Conservation (phyloP, 495 filamentous ascomycete species). For the Penicillium atrosanguineum region DNA sequence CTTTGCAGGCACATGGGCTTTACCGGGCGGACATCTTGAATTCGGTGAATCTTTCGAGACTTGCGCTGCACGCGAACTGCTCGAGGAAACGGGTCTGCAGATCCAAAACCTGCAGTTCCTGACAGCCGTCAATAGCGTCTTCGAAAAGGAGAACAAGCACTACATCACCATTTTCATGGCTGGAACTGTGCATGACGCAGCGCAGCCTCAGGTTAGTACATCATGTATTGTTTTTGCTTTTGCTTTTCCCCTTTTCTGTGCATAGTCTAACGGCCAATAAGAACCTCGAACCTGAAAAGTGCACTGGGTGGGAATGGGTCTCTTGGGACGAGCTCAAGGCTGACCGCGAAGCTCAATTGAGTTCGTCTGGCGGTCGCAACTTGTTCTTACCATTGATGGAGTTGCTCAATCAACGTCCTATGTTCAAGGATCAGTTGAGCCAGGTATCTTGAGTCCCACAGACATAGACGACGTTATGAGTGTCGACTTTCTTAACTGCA, state of each 20-base stretch:
- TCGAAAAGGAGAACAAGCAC: slow-evolving; percentile 51
- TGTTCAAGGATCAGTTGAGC: slow-evolving; percentile 9
- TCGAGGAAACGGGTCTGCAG: slow-evolving; percentile 64
- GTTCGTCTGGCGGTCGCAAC: slow-evolving; percentile 22
- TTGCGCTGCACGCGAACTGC: slow-evolving; percentile 61
- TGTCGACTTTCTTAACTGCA: too few relatives aligned
- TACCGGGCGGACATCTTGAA: slow-evolving; percentile 70
- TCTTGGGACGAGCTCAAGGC: slow-evolving; percentile 44
- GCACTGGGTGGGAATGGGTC: slow-evolving; percentile 61
- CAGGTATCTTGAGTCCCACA: not conserved
- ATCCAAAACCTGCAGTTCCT: slow-evolving; percentile 47
- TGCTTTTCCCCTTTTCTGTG: not conserved
- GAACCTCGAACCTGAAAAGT: slow-evolving; percentile 62
- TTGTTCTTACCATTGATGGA: slow-evolving; percentile 58
- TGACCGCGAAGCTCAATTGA: slow-evolving; percentile 9
- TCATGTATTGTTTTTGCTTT: slow-evolving; percentile 26
- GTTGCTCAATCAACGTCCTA: slow-evolving; percentile 48
- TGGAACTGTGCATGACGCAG: slow-evolving; percentile 38
- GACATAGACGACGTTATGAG: too few relatives aligned
- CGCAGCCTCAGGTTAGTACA: slow-evolving; percentile 49
- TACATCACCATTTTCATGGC: slow-evolving; percentile 65
- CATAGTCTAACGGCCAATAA: slow-evolving; percentile 2
- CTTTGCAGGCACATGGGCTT: slow-evolving; percentile 51
- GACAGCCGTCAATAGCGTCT: slow-evolving; percentile 59
- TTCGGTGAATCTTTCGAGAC: slow-evolving; percentile 55